Evolutionary conservation across 129 eudicot species (phyloP).

Genomic region (Pulicaria dysenterica): DNA sequence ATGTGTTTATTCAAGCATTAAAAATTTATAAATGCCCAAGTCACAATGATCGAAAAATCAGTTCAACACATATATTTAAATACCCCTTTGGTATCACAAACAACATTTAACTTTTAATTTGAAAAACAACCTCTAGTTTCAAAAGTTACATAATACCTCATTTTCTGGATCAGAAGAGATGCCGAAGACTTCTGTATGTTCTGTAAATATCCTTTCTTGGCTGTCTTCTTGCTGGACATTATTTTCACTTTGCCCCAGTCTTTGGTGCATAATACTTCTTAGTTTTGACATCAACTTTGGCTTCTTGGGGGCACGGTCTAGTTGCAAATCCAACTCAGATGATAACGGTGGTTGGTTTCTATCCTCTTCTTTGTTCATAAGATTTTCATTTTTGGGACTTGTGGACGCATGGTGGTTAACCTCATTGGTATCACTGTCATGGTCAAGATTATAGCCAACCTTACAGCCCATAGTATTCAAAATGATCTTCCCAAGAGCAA

Average conservation of each 20-base stretch:
- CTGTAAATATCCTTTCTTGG: constrained; percentile 17
- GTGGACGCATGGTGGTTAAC: neutral
- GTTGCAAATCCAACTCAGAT: constrained; percentile 20
- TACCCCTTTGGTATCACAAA: neutral
- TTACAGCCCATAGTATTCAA: constrained; percentile 55
- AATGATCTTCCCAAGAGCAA: constrained; percentile 74
- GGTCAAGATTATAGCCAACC: neutral
- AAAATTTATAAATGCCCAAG: neutral
- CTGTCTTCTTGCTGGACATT: neutral
- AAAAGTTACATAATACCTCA: constrained; percentile 24
- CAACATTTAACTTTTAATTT: neutral
- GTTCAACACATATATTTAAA: neutral
- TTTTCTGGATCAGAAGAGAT: constrained; percentile 20
- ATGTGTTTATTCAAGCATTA: too few relatives aligned
- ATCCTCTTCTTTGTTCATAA: constrained; percentile 16
- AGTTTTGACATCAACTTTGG: constrained; percentile 23
- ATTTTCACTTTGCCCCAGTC: neutral
- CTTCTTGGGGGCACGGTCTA: constrained; percentile 23
- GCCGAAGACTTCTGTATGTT: constrained; percentile 8
- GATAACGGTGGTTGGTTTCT: constrained; percentile 19
- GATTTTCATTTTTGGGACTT: neutral
- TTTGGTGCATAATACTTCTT: constrained; percentile 9
- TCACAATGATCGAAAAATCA: neutral
- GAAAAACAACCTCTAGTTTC: neutral
- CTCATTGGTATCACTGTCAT: constrained; percentile 12